A percentile compares a stretch with the other conserved stretches of the same genome.
Conservation (phyloP, 495 filamentous ascomycete species). For the Penicillium odoratum region DNA sequence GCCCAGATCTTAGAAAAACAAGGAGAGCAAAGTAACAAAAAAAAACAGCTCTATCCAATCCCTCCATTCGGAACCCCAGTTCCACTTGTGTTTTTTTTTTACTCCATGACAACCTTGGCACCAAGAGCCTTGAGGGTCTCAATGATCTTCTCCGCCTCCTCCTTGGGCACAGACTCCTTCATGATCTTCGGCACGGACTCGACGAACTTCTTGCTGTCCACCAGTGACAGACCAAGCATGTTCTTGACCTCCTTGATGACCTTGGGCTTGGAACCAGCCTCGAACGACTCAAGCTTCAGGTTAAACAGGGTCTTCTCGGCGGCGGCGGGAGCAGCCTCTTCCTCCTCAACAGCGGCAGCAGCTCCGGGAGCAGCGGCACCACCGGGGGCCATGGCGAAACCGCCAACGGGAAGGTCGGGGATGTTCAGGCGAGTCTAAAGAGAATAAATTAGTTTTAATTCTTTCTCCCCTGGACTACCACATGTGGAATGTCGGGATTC, state of each 20-base stretch:
- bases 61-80: conserved; percentile 2
- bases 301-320: conserved; percentile 98
- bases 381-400: conserved; percentile 68
- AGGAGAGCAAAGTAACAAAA: conserved; percentile 19
- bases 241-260: conserved; percentile 99
- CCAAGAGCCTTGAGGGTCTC: conserved; percentile 90
- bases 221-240: conserved; percentile 90
- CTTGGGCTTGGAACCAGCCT: conserved; percentile 89
- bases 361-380: conserved; percentile 55
- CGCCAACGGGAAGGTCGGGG: conserved; percentile 92
- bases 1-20: conserved; percentile 17
- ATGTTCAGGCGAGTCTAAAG: conserved; percentile 92
- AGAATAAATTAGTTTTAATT: conserved; percentile 9
- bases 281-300: conserved; percentile 86
- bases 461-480: background rate
- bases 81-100: conserved; percentile 33
- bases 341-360: conserved; percentile 76
- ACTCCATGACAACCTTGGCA: conserved; percentile 87
- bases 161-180: conserved; percentile 98
- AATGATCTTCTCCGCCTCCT: conserved; percentile 98
- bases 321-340: conserved; percentile 74
- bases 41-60: conserved; percentile 26
- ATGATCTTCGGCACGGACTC: conserved; percentile 95
- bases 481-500: background rate
- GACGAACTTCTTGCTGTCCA: conserved; percentile 99